Conservation (phyloP, 768 basidiomycete genomes). For the Exidia glandulosa region DNA sequence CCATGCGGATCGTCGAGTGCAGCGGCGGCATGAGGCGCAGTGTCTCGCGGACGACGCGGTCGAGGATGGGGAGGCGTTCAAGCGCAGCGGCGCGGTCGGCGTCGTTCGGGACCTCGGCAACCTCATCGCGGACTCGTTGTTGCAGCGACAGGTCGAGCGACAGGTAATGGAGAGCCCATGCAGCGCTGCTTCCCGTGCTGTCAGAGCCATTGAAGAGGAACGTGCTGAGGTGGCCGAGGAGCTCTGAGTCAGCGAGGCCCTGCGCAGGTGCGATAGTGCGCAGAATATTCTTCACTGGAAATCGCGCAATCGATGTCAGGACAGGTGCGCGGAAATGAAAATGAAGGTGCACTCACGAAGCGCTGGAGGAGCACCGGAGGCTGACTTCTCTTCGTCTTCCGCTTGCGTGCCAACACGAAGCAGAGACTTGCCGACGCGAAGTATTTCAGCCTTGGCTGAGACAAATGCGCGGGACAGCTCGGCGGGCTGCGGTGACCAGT, state of each 20-base stretch:
- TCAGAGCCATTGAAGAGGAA: constrained; percentile 89
- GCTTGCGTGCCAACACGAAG: constrained; percentile 63
- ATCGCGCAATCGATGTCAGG: neutral
- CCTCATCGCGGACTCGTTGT: constrained; percentile 57
- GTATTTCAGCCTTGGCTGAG: constrained; percentile 51
- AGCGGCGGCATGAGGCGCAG: constrained; percentile 73
- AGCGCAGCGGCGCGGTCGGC: constrained; percentile 28
- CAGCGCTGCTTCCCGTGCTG: constrained; percentile 70
- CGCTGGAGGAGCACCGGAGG: constrained; percentile 67
- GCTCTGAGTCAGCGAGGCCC: constrained; percentile 78
- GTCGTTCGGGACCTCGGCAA: constrained; percentile 22
- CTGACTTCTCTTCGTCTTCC: constrained; percentile 43
- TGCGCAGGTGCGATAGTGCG: constrained; percentile 58
- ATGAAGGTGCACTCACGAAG: constrained; percentile 42
- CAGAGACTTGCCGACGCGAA: constrained; percentile 59
- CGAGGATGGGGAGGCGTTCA: constrained; percentile 54
- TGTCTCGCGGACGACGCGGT: constrained; percentile 67
- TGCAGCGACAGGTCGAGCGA: constrained; percentile 59
- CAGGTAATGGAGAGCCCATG: constrained; percentile 74
- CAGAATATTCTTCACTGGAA: constrained; percentile 70
- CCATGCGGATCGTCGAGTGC: constrained; percentile 71
- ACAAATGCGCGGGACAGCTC: constrained; percentile 35
- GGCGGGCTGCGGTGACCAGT: constrained; percentile 46
- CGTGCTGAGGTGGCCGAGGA: constrained; percentile 76
- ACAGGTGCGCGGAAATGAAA: neutral